Percentiles rank a stretch among this genome's conserved stretches.
Evolutionary conservation across 169 alveolate genomes (phyloP).

Genomic region (Plasmodium knowlesi): DNA sequence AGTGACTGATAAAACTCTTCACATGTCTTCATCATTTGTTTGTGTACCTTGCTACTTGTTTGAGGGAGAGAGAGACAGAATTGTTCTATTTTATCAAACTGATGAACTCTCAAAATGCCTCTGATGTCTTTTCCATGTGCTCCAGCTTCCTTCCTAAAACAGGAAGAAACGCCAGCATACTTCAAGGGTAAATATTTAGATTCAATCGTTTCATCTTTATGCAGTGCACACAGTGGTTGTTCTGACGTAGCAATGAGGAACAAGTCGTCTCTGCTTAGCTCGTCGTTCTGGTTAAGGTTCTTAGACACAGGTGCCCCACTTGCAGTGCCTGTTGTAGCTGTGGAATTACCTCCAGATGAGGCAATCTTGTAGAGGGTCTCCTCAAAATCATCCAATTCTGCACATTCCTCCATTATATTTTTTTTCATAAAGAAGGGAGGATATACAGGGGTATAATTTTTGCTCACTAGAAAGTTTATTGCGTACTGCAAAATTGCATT

Average conservation of each 20-base stretch:
- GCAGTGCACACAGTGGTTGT: slow-evolving; percentile 98
- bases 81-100: slow-evolving; percentile 99
- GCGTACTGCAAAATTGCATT: slow-evolving; percentile 97
- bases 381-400: slow-evolving; percentile 98
- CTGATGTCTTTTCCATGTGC: slow-evolving; percentile 99
- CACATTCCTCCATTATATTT: slow-evolving; percentile 96
- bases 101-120: slow-evolving; percentile 99
- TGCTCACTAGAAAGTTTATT: slow-evolving; percentile 89
- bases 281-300: slow-evolving; percentile 75
- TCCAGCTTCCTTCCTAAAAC: slow-evolving; percentile 99
- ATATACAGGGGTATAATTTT: slow-evolving; percentile 96
- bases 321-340: neutral
- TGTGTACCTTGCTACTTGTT: slow-evolving; percentile 88
- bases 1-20: slow-evolving; percentile 96
- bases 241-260: slow-evolving; percentile 99
- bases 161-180: slow-evolving; percentile 97
- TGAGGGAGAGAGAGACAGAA: slow-evolving; percentile 96
- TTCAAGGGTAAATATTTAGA: slow-evolving; percentile 91
- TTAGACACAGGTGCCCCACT: neutral
- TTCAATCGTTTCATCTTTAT: slow-evolving; percentile 89
- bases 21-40: slow-evolving; percentile 96
- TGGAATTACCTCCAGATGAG: slow-evolving; percentile 4
- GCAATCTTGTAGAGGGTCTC: slow-evolving; percentile 93
- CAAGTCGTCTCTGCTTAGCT: slow-evolving; percentile 87
- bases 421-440: slow-evolving; percentile 98